Evolutionary conservation across 2,329 filamentous ascomycete genomes (phyloP).

Genomic region (Leptographium galeiforme): DNA sequence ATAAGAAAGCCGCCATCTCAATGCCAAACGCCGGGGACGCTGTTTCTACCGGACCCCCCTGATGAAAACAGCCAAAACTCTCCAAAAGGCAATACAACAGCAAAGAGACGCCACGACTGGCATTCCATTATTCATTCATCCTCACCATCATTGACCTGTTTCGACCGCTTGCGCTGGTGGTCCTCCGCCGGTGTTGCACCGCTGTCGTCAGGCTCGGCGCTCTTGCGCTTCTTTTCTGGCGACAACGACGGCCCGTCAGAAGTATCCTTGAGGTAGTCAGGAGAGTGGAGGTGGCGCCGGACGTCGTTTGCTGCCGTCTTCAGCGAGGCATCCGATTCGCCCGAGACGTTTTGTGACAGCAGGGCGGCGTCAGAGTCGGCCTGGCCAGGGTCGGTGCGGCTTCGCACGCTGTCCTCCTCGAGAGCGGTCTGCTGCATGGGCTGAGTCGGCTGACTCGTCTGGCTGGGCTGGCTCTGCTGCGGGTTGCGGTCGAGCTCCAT

Average conservation of each 20-base stretch:
- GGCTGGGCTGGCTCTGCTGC: neutral
- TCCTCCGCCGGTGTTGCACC: conserved; percentile 9
- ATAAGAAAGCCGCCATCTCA: neutral
- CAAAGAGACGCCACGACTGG: neutral
- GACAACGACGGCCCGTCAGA: conserved; percentile 10
- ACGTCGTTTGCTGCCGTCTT: conserved; percentile 20
- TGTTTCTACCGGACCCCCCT: too few relatives aligned
- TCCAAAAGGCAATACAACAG: neutral
- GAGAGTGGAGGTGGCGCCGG: conserved; percentile 11
- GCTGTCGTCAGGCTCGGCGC: conserved; percentile 13
- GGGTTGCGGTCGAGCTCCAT: conserved; percentile 8
- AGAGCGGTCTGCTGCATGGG: neutral
- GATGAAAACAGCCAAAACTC: neutral
- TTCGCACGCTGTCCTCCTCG: neutral
- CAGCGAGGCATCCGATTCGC: conserved; percentile 19
- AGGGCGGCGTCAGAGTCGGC: neutral
- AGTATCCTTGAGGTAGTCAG: neutral
- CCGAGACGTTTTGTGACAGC: conserved; percentile 10
- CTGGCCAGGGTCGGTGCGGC: neutral
- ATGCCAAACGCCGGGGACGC: neutral
- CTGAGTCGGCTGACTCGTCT: conserved; percentile 3
- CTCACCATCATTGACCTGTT: conserved; percentile 15
- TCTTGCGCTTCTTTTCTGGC: conserved; percentile 17
- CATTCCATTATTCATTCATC: neutral
- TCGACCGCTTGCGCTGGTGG: conserved; percentile 10